A percentile compares a stretch with the other conserved stretches of the same genome.
These are phyloP conservation scores for Taiwanofungus camphoratus DNA, from an alignment of 1,284 basidiomycete genomes.

Conservation along the genomic window DNA sequence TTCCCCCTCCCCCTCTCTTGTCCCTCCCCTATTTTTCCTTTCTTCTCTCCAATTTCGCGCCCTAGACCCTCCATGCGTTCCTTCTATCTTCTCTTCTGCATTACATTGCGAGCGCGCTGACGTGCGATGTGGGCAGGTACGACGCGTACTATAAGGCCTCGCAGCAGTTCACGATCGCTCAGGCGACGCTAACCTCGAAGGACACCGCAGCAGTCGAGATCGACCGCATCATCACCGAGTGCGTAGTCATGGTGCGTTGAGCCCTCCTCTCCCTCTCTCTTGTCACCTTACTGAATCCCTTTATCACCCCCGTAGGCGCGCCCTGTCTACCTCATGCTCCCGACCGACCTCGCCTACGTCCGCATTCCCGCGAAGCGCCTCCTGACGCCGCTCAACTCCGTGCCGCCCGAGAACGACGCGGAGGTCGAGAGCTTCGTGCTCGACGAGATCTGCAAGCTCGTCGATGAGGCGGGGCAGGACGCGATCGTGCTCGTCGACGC, in stretches of 20 bases:
- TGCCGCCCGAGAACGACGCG: constrained; percentile 46
- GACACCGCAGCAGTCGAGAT: constrained; percentile 64
- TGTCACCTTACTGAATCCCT: not conserved
- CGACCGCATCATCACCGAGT: constrained; percentile 74
- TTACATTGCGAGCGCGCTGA: not conserved
- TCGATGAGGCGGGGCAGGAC: constrained; percentile 57
- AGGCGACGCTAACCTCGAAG: constrained; percentile 53
- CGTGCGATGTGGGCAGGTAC: constrained; percentile 36
- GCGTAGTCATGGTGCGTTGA: constrained; percentile 52
- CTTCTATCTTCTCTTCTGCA: too few species aligned
- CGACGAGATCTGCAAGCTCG: constrained; percentile 61
- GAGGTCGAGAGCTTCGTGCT: constrained; percentile 70
- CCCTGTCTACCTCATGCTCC: constrained; percentile 86
- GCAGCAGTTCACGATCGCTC: constrained; percentile 69
- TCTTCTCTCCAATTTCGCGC: too few species aligned
- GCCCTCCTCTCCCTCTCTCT: not conserved
- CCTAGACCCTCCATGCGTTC: too few species aligned
- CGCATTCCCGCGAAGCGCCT: constrained; percentile 68
- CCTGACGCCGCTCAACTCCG: constrained; percentile 52
- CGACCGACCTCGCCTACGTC: constrained; percentile 75
- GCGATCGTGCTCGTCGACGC: constrained; percentile 86
- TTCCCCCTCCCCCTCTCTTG: not conserved
- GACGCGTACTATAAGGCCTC: constrained; percentile 79
- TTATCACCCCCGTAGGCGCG: constrained; percentile 45
- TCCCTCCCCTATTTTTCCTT: too few species aligned